phyloP scores from a whole-genome alignment of 371 early-diverging fungal genomes.

The Polyrhizophydium stewartii region DNA sequence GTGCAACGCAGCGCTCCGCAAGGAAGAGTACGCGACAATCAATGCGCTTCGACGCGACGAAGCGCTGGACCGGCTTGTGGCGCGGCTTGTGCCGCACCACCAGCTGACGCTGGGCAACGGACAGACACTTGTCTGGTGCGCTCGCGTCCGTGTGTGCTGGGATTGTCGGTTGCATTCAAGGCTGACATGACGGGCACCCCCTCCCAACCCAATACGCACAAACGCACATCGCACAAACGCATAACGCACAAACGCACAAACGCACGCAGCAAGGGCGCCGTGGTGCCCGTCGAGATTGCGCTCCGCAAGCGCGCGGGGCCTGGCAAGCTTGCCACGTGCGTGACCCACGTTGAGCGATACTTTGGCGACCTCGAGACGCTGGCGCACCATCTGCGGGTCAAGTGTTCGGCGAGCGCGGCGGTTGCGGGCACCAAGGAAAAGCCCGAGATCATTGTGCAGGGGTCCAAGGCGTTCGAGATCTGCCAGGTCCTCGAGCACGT shows the following conservation, averaged over 20 bases:
- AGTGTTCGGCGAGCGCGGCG: conserved; percentile 64
- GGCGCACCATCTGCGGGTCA: conserved; percentile 55
- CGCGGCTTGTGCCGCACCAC: not conserved
- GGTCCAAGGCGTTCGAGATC: conserved; percentile 61
- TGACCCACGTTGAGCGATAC: conserved; percentile 61
- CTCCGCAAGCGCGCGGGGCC: conserved; percentile 59
- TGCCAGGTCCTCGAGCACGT: conserved; percentile 43
- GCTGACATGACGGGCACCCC: conserved; percentile 12
- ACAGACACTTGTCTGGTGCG: not conserved
- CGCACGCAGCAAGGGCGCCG: conserved; percentile 21
- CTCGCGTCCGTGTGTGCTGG: not conserved
- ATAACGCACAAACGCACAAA: too few species aligned
- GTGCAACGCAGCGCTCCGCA: conserved; percentile 55
- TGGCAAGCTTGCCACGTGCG: conserved; percentile 53
- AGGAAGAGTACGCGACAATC: conserved; percentile 56
- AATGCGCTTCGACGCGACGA: conserved; percentile 53
- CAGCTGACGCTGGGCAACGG: not conserved
- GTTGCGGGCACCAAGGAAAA: not conserved
- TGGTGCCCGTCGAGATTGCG: conserved; percentile 52
- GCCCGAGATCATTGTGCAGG: conserved; percentile 72
- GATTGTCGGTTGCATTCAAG: not conserved
- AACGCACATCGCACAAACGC: too few species aligned
- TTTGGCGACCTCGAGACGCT: conserved; percentile 57
- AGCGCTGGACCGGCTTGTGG: conserved; percentile 31
- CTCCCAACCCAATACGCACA: too few species aligned